A percentile compares a stretch with the other conserved stretches of the same genome.
phyloP scores from a whole-genome alignment of 2,329 filamentous ascomycete species.

The Fusarium aywerte region DNA sequence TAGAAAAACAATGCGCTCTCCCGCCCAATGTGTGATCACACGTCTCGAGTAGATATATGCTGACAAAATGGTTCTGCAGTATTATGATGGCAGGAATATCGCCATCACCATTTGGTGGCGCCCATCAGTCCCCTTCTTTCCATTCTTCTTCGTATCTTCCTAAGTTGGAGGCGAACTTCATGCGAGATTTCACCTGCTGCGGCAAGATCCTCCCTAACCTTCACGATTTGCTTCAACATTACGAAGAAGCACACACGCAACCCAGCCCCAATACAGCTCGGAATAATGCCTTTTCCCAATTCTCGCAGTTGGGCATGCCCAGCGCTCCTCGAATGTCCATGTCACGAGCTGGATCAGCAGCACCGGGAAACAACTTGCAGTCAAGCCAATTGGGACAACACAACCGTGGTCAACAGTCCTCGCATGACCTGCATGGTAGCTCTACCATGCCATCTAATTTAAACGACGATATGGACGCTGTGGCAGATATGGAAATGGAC shows the following conservation, averaged over 20 bases:
- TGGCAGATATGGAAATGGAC: constrained; percentile 98
- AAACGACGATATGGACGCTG: constrained; percentile 78
- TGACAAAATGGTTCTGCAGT: constrained; percentile 60
- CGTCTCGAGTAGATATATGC: constrained; percentile 23
- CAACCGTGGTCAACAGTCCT: constrained; percentile 47
- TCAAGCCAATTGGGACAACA: constrained; percentile 51
- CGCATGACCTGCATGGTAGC: constrained; percentile 54
- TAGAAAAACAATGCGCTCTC: constrained; percentile 25
- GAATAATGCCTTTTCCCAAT: constrained; percentile 56
- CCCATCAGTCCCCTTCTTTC: constrained; percentile 89
- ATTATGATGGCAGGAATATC: constrained; percentile 97
- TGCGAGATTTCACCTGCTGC: constrained; percentile 97
- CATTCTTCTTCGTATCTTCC: constrained; percentile 97
- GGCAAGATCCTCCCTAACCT: constrained; percentile 88
- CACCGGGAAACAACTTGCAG: constrained; percentile 47
- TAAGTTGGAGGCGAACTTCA: constrained; percentile 96
- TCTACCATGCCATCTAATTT: constrained; percentile 55
- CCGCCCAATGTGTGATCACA: not conserved
- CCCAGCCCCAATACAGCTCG: constrained; percentile 60
- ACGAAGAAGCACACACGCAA: constrained; percentile 92
- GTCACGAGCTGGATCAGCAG: constrained; percentile 48
- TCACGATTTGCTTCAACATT: constrained; percentile 95
- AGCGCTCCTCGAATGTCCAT: constrained; percentile 49
- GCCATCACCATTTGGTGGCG: constrained; percentile 69
- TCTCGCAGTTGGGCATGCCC: constrained; percentile 51